Evolutionary conservation across 306 rosid genomes (phyloP).

Genomic region (Trifolium dubium): DNA sequence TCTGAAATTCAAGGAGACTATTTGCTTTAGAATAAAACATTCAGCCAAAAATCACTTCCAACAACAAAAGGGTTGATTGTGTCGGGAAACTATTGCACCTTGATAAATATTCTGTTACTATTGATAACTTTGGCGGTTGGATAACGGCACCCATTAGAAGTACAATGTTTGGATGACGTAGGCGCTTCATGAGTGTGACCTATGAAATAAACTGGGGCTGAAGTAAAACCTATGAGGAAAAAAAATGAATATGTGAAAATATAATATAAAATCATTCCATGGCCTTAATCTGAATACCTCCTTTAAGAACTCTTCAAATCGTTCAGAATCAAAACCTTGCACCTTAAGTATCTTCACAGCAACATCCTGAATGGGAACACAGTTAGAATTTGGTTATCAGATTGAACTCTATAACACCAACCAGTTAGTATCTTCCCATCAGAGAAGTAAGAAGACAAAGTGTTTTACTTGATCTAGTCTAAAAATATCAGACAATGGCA

Average conservation of each 20-base stretch:
- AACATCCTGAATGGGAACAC: conserved; percentile 70
- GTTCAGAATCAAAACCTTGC: conserved; percentile 78
- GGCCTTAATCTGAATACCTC: conserved; percentile 60
- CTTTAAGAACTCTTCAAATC: conserved; percentile 73
- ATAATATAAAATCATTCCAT: conserved; percentile 18
- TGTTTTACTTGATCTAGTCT: conserved; percentile 15
- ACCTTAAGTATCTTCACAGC: conserved; percentile 94
- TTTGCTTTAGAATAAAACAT: conserved; percentile 33
- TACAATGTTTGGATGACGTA: conserved; percentile 94
- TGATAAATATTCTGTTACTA: conserved; percentile 94
- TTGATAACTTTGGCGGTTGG: conserved; percentile 85
- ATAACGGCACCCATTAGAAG: conserved; percentile 97
- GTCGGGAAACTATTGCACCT: conserved; percentile 57
- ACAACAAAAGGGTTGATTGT: conserved; percentile 27
- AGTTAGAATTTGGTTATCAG: conserved; percentile 31
- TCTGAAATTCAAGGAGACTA: conserved; percentile 60
- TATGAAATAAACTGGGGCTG: conserved; percentile 48
- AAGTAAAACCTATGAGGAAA: conserved; percentile 30
- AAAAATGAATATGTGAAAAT: background rate
- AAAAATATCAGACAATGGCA: background rate
- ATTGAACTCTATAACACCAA: conserved; percentile 3
- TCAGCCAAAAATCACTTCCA: conserved; percentile 20
- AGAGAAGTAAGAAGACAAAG: background rate
- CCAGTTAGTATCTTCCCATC: too few species aligned
- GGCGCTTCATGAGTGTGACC: conserved; percentile 90